These are phyloP conservation scores for Gentiana macrophylla DNA, from an alignment of 257 asterid species.

Conservation along the genomic window DNA sequence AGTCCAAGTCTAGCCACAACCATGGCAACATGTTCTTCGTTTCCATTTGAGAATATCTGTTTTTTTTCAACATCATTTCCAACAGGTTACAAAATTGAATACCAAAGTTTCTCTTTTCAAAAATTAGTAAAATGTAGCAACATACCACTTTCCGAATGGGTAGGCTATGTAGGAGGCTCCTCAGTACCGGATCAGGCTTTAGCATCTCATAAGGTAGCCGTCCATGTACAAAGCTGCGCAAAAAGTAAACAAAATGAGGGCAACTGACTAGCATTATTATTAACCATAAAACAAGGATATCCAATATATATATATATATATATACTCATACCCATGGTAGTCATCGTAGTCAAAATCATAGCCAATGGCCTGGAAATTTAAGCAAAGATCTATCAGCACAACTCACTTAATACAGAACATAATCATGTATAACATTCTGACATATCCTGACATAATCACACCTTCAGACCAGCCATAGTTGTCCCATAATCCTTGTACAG, in stretches of 20 bases:
- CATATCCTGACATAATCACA: constrained; percentile 8
- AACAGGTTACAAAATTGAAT: constrained; percentile 6
- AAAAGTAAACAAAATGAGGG: background rate
- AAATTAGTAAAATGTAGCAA: background rate
- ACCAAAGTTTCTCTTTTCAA: background rate
- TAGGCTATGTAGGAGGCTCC: constrained; percentile 50
- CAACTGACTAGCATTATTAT: background rate
- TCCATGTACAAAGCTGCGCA: constrained; percentile 71
- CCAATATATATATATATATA: background rate
- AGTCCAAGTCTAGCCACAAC: constrained; percentile 66
- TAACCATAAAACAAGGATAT: constrained; percentile 2
- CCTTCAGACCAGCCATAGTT: constrained; percentile 94
- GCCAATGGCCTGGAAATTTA: constrained; percentile 50
- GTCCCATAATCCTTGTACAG: constrained; percentile 87
- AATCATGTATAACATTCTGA: no score
- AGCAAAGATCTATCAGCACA: background rate
- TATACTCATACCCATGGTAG: constrained; percentile 48
- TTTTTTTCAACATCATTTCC: background rate
- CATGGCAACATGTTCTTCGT: constrained; percentile 80
- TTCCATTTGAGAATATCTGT: constrained; percentile 88
- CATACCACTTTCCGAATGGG: constrained; percentile 80
- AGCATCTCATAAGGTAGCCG: constrained; percentile 73
- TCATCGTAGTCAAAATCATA: constrained; percentile 77
- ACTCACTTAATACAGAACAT: no score
- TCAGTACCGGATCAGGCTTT: constrained; percentile 54